Conservation (phyloP, 768 basidiomycete species). For the Coprinellus micaceus region DNA sequence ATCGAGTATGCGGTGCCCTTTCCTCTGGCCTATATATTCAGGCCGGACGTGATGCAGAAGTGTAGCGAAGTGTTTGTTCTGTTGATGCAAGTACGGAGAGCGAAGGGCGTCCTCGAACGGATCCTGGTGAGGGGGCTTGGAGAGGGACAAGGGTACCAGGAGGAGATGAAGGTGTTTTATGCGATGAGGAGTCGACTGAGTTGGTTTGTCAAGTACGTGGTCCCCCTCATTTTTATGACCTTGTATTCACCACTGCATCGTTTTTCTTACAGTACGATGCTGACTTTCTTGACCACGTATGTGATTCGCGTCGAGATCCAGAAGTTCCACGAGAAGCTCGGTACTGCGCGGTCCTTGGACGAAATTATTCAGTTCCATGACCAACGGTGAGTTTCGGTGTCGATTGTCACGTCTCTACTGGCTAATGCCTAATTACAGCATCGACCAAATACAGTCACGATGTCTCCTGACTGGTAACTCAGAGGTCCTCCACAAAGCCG, state of each 20-base stretch:
- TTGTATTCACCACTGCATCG: background rate
- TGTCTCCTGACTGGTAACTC: constrained; percentile 66
- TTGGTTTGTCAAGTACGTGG: constrained; percentile 82
- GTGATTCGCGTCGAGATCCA: constrained; percentile 62
- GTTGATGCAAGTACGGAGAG: constrained; percentile 68
- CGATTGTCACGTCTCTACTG: background rate
- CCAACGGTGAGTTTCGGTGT: constrained; percentile 51
- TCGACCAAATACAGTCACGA: constrained; percentile 55
- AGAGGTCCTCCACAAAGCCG: constrained; percentile 57
- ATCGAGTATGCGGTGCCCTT: constrained; percentile 83
- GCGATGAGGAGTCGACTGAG: constrained; percentile 72
- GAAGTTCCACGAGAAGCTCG: constrained; percentile 56
- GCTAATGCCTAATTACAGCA: constrained; percentile 31
- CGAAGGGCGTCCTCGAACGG: constrained; percentile 66
- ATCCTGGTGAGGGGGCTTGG: constrained; percentile 59
- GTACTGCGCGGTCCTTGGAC: constrained; percentile 60
- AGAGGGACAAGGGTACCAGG: constrained; percentile 26
- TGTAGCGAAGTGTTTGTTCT: constrained; percentile 72
- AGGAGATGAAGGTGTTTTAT: constrained; percentile 67
- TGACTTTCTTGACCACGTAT: constrained; percentile 72
- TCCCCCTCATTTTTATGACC: background rate
- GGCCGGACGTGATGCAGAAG: constrained; percentile 46
- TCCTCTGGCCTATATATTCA: constrained; percentile 76
- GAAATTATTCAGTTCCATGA: constrained; percentile 71
- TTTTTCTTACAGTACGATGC: constrained; percentile 42